Conservation (phyloP, 2,329 filamentous ascomycete genomes). For the Chaetomium sp. region DNA sequence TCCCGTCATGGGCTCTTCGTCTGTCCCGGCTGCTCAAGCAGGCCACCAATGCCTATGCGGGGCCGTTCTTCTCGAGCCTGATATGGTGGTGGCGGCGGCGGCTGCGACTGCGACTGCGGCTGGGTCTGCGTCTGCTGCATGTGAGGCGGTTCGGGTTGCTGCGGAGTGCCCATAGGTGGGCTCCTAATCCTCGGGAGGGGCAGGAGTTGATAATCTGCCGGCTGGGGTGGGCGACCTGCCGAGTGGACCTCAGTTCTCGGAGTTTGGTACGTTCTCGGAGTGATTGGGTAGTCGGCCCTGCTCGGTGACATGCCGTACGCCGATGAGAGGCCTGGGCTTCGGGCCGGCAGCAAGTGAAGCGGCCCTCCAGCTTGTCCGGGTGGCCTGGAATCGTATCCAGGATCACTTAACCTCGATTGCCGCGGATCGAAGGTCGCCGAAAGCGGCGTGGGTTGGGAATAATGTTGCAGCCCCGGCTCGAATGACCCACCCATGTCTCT, state of each 20-base stretch:
- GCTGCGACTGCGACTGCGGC: not conserved
- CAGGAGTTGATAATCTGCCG: conserved; percentile 49
- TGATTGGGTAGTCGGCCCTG: conserved; percentile 48
- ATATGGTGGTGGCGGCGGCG: conserved; percentile 18
- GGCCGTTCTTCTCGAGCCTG: conserved; percentile 51
- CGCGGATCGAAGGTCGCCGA: conserved; percentile 52
- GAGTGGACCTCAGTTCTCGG: conserved; percentile 55
- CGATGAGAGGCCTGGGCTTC: conserved; percentile 47
- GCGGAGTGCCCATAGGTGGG: conserved; percentile 32
- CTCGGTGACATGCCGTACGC: conserved; percentile 51
- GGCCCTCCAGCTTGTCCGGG: conserved; percentile 35
- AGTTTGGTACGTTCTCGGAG: conserved; percentile 53
- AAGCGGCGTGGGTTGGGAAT: conserved; percentile 49
- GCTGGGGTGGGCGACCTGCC: conserved; percentile 39
- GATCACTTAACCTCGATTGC: conserved; percentile 45
- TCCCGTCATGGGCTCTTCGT: conserved; percentile 21
- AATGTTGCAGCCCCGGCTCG: conserved; percentile 43
- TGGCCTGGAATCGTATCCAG: conserved; percentile 36
- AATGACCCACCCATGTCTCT: conserved; percentile 49
- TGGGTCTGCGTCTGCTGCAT: not conserved
- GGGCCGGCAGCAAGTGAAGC: conserved; percentile 42
- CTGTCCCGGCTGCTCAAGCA: conserved; percentile 61
- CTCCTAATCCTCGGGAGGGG: conserved; percentile 53
- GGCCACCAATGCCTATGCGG: conserved; percentile 62
- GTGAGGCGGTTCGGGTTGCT: conserved; percentile 31